Evolutionary conservation across 257 asterid species (phyloP).

Genomic region (Knoxia roxburghii): DNA sequence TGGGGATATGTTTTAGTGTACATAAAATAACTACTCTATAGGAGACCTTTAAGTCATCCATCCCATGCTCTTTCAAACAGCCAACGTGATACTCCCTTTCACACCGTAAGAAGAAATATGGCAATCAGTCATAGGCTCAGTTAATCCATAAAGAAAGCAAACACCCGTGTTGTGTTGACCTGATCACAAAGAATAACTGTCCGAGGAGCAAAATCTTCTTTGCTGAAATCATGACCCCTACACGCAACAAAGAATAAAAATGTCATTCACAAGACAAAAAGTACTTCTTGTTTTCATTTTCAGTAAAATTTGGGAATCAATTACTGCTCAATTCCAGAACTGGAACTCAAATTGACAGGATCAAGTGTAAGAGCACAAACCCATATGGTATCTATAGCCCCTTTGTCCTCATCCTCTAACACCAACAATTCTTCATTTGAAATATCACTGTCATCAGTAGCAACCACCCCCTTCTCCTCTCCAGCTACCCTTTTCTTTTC

Average conservation of each 20-base stretch:
- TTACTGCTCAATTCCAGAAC: background rate
- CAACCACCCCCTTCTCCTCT: constrained; percentile 9
- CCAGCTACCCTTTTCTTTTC: constrained; percentile 1
- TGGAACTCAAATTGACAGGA: background rate
- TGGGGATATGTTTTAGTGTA: no score
- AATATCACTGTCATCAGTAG: no score
- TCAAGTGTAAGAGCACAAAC: background rate
- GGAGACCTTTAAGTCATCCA: constrained; percentile 65
- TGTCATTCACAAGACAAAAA: background rate
- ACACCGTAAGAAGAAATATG: constrained; percentile 44
- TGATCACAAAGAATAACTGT: constrained; percentile 94
- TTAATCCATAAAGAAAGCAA: background rate
- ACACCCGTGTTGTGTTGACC: constrained; percentile 31
- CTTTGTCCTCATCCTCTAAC: background rate
- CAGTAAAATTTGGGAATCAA: background rate
- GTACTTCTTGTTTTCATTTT: background rate
- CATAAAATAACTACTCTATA: background rate
- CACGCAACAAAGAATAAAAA: constrained; percentile 20
- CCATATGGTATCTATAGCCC: background rate
- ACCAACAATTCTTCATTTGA: background rate
- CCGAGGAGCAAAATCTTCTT: constrained; percentile 44
- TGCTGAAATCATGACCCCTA: constrained; percentile 71
- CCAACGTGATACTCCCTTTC: constrained; percentile 89
- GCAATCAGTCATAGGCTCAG: background rate
- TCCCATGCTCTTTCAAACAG: constrained; percentile 65